phyloP scores from a whole-genome alignment of 2,329 filamentous ascomycete species.

The Aspergillus vadensis region DNA sequence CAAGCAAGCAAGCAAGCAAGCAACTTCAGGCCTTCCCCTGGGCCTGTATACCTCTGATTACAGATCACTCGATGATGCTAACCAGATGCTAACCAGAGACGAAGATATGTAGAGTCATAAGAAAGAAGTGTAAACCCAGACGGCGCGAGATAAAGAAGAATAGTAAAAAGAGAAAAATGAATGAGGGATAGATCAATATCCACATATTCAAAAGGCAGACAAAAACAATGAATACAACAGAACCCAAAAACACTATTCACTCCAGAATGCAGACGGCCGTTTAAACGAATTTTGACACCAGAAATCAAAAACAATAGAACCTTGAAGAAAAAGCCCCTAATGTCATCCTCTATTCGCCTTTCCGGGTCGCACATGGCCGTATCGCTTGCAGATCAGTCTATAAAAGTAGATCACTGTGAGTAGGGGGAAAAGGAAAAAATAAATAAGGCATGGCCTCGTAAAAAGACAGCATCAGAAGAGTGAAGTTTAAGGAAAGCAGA shows the following conservation, averaged over 20 bases:
- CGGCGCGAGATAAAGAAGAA: neutral
- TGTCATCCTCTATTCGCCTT: slow-evolving; percentile 26
- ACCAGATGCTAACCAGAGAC: neutral
- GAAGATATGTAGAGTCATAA: neutral
- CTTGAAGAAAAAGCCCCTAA: slow-evolving; percentile 1
- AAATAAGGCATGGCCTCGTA: slow-evolving; percentile 1
- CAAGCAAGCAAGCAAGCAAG: too few species aligned
- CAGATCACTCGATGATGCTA: neutral
- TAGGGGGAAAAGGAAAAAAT: neutral
- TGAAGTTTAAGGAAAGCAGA: slow-evolving; percentile 8
- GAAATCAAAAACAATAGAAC: slow-evolving; percentile 12
- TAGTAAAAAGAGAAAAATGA: neutral
- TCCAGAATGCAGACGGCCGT: slow-evolving; percentile 12
- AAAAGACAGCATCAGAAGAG: slow-evolving; percentile 8
- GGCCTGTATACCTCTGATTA: neutral
- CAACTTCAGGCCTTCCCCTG: neutral
- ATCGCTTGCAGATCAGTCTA: slow-evolving; percentile 26
- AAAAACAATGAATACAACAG: neutral
- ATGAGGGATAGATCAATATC: neutral
- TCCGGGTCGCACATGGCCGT: slow-evolving; percentile 13
- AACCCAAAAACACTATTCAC: slow-evolving; percentile 10
- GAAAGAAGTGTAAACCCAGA: neutral
- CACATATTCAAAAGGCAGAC: slow-evolving; percentile 1
- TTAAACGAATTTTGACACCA: slow-evolving; percentile 10
- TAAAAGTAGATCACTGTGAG: slow-evolving; percentile 21